phyloP scores from a whole-genome alignment of 148 eudicot species.

The Rhododendron kiyosumense region DNA sequence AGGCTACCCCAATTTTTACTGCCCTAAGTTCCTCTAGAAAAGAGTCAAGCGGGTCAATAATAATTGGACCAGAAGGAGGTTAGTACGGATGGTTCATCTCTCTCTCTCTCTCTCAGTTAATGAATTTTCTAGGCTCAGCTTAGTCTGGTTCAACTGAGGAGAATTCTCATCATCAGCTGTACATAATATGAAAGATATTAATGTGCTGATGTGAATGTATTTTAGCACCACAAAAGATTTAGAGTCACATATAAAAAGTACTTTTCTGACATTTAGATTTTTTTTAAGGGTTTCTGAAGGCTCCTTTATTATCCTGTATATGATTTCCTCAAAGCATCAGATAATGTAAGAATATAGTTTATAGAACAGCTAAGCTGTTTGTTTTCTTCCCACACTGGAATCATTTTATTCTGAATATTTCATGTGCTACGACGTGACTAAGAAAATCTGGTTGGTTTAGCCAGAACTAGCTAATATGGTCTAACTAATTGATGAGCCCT shows the following conservation, averaged over 20 bases:
- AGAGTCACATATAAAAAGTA: not conserved
- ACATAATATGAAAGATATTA: not conserved
- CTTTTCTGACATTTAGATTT: not conserved
- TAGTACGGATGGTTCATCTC: too few species aligned
- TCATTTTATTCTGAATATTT: not conserved
- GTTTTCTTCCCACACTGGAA: not conserved
- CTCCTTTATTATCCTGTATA: not conserved
- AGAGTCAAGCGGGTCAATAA: slow-evolving; percentile 56
- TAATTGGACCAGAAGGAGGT: slow-evolving; percentile 99
- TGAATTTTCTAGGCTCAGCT: not conserved
- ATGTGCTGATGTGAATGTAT: not conserved
- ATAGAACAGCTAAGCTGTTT: not conserved
- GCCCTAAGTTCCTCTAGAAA: slow-evolving; percentile 31
- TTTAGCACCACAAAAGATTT: not conserved
- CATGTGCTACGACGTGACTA: not conserved
- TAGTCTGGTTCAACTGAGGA: not conserved
- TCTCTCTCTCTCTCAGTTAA: not conserved
- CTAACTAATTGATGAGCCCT: not conserved
- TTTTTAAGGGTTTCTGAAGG: not conserved
- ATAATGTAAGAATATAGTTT: not conserved
- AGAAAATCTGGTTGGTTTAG: not conserved
- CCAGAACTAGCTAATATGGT: not conserved
- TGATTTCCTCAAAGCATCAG: not conserved
- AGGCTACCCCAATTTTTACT: slow-evolving; percentile 66
- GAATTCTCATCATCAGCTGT: not conserved